Evolutionary conservation across 352 stramenopile genomes (phyloP).

Genomic region (Aphanomyces euteiches): DNA sequence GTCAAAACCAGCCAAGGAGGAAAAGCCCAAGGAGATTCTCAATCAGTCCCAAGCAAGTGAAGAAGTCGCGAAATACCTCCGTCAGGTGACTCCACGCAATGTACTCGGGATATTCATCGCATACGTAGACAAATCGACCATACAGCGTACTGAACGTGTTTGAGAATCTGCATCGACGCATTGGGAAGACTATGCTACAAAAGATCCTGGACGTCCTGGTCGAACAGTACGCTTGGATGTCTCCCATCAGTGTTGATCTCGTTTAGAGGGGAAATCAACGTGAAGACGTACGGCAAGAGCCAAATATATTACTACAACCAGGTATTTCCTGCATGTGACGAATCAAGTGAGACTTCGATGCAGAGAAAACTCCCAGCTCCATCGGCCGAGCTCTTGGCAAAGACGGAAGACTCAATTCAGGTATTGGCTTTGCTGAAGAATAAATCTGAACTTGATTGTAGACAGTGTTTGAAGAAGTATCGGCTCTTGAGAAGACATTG

Average conservation of each 20-base stretch:
- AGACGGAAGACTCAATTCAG: constrained; percentile 57
- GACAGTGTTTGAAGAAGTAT: constrained; percentile 44
- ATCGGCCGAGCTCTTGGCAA: constrained; percentile 42
- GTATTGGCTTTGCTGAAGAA: not conserved
- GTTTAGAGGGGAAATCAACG: constrained; percentile 53
- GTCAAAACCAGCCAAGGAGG: not conserved
- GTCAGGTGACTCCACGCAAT: not conserved
- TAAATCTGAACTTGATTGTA: not conserved
- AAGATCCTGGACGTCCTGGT: constrained; percentile 71
- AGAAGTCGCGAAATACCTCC: constrained; percentile 26
- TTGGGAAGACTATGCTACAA: constrained; percentile 68
- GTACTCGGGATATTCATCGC: constrained; percentile 2
- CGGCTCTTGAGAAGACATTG: constrained; percentile 49
- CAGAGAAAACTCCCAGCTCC: constrained; percentile 51
- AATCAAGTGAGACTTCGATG: not conserved
- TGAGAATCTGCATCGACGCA: constrained; percentile 72
- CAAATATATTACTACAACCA: constrained; percentile 86
- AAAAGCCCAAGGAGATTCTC: constrained; percentile 24
- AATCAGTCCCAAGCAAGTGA: constrained; percentile 18
- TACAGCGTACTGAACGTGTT: constrained; percentile 85
- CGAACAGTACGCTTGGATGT: constrained; percentile 39
- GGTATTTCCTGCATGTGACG: not conserved
- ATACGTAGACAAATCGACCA: constrained; percentile 60
- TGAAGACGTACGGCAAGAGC: constrained; percentile 76
- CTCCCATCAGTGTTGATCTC: not conserved